phyloP scores from a whole-genome alignment of 495 filamentous ascomycete species.

The Barbatosphaeria neglecta region DNA sequence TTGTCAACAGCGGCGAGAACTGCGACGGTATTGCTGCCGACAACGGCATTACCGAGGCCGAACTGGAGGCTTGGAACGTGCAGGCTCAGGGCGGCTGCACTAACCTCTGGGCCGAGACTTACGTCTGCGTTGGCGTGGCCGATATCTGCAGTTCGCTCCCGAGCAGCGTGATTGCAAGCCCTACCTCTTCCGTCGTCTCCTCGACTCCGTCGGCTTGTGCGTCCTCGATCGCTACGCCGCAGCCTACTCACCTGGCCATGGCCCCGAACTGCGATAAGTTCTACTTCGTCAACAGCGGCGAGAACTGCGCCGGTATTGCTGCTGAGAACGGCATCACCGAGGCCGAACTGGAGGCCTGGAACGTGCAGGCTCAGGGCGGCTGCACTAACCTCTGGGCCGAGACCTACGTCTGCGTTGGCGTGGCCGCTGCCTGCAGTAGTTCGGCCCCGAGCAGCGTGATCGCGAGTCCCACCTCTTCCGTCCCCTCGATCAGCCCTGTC shows the following conservation, averaged over 20 bases:
- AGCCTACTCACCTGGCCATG: neutral
- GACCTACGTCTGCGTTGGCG: neutral
- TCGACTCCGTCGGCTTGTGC: neutral
- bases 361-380: neutral
- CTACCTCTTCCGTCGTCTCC: neutral
- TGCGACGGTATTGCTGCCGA: constrained; percentile 11
- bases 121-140: neutral
- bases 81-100: neutral
- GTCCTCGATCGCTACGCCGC: neutral
- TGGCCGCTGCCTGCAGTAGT: neutral
- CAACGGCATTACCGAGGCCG: constrained; percentile 6
- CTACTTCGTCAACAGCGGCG: constrained; percentile 11
- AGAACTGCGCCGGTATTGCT: constrained; percentile 13
- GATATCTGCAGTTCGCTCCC: neutral
- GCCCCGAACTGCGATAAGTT: constrained; percentile 8
- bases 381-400: neutral
- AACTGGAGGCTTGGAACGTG: neutral
- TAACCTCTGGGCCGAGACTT: neutral
- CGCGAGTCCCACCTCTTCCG: neutral
- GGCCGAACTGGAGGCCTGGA: neutral
- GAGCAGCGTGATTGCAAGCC: too few relatives aligned
- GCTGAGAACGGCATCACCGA: constrained; percentile 8
- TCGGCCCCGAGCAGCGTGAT: neutral
- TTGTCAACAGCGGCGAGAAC: constrained; percentile 10
- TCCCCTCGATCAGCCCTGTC: neutral